Evolutionary conservation across 768 basidiomycete genomes (phyloP).

Genomic region (Mycena sanguinolenta): DNA sequence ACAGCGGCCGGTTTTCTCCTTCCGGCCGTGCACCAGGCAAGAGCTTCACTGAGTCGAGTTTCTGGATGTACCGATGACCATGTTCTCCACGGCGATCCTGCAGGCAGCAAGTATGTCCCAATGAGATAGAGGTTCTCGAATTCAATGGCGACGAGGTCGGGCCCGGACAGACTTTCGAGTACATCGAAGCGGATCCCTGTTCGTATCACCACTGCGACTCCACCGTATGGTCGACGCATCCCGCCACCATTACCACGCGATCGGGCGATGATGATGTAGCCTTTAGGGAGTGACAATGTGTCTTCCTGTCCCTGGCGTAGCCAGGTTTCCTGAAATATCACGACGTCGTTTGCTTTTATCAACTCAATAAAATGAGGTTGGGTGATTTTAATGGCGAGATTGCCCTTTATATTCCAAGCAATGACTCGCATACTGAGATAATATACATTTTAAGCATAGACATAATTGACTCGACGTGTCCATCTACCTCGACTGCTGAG

Average conservation of each 20-base stretch:
- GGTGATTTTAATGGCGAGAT: slow-evolving; percentile 16
- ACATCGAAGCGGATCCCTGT: neutral
- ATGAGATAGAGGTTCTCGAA: neutral
- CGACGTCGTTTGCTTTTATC: slow-evolving; percentile 9
- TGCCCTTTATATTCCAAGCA: slow-evolving; percentile 21
- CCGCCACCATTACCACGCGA: slow-evolving; percentile 8
- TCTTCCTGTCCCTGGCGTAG: slow-evolving; percentile 22
- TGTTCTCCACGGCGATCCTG: neutral
- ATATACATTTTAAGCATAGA: too few relatives aligned
- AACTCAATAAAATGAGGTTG: neutral
- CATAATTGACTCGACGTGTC: too few relatives aligned
- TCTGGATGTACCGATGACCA: neutral
- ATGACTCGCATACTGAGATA: slow-evolving; percentile 5
- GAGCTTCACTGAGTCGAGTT: neutral
- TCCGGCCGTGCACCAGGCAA: neutral
- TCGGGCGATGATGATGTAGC: slow-evolving; percentile 17
- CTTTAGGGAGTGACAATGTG: neutral
- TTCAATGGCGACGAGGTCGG: slow-evolving; percentile 1
- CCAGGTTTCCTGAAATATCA: slow-evolving; percentile 24
- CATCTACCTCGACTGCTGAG: too few relatives aligned
- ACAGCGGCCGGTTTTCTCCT: neutral
- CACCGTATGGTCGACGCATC: neutral
- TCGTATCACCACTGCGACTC: neutral
- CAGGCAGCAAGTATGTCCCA: neutral
- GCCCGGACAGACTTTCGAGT: neutral